Conservation (phyloP, 441 rosid species). For the Codiaeum variegatum region DNA sequence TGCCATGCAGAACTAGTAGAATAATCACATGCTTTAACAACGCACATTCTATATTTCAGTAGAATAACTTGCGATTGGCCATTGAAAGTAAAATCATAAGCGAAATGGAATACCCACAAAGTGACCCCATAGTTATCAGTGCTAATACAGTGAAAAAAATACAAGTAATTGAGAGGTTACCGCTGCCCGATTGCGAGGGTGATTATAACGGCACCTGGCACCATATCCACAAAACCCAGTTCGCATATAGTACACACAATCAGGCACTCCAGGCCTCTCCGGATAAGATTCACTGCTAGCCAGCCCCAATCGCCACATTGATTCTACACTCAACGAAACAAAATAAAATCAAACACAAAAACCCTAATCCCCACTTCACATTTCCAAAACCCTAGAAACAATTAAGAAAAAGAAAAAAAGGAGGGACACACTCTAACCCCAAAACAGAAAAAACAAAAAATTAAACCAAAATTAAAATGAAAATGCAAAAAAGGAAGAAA, state of each 20-base stretch:
- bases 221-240: constrained; percentile 85
- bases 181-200: constrained; percentile 83
- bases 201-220: constrained; percentile 81
- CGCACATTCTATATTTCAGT: background rate
- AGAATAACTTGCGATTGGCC: background rate
- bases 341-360: background rate
- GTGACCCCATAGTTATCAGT: background rate
- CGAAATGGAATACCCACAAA: background rate
- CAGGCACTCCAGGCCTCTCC: constrained; percentile 70
- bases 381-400: constrained; percentile 38
- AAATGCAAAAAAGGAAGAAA: constrained; percentile 18
- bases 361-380: constrained; percentile 32
- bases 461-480: constrained; percentile 9
- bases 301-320: constrained; percentile 76
- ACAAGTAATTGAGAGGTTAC: constrained; percentile 33
- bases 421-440: background rate
- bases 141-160: constrained; percentile 4
- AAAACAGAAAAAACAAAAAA: constrained; percentile 19
- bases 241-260: constrained; percentile 89
- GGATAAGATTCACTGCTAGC: constrained; percentile 56
- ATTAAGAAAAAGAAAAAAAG: background rate
- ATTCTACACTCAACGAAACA: constrained; percentile 36
- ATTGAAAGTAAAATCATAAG: background rate
- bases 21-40: background rate
- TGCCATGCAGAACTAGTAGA: background rate